Evolutionary conservation across 805 yeast species (phyloP), one percentile per base, ranked within the genome.

Genomic region (Hanseniaspora singularis): DNA sequence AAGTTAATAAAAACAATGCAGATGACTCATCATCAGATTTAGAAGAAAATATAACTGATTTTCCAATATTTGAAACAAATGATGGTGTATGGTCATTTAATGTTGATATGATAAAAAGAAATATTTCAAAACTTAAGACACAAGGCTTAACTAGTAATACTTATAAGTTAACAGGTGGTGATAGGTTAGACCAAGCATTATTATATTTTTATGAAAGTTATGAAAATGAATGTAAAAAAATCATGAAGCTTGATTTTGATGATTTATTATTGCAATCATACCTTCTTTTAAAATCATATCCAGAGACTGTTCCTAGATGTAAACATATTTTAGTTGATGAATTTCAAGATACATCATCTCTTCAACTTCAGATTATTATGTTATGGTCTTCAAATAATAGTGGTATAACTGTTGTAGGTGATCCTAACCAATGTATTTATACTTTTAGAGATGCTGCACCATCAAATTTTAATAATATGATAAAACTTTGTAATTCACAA

Each of bases 351-450:
- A 87, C 96, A 0, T 85, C 82, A 54, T 67, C 67, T 30, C 69
- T 86, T 15, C 97, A 89, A 58, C 67, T 86, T 52, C 74, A 76
- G 46, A 65, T 92, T 38, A 72, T 85, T 68, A 71, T 71, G 51
- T 64, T 66, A 4, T 56, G 57, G 11, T 66, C 66, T 49, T 59
- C 63, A 16, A 44, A 57, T 16, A 68, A 67, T 31, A 59, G 76
- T 51, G 79, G 79, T 49, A 71, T 89, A 8, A 84, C 96, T 0
- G 79, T 87, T 1, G 96, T 89, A 2, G 98, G 98, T 1, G 98
- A 89, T 58, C 95, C 96, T 0, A 96, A 92, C 61, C 98, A 89
- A 62, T 80, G 94, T 57, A 89, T 89, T 19, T 89, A 92, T 60
- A 86, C 81, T 0, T 89, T 89, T 54, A 67, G 97, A 51, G 77